Evolutionary conservation across 331 rosid species (phyloP).

Genomic region (Stylosanthes scabra): DNA sequence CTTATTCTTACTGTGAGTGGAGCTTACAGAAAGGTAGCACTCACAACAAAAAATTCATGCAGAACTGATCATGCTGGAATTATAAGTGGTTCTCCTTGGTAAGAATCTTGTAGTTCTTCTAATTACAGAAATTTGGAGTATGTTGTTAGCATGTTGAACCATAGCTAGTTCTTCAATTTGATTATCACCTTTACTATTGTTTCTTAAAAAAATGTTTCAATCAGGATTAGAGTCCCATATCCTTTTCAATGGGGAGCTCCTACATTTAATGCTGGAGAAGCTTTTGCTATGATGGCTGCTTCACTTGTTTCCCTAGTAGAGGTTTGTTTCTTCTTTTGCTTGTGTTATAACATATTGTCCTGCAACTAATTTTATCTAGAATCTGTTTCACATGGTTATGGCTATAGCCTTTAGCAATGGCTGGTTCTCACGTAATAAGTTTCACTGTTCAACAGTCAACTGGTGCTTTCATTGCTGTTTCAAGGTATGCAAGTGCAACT

Average conservation of each 20-base stretch:
- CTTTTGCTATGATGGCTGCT: conserved; percentile 98
- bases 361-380: conserved; percentile 19
- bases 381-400: background rate
- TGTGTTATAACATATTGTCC: conserved; percentile 16
- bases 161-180: conserved; percentile 12
- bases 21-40: conserved; percentile 71
- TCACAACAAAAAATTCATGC: conserved; percentile 70
- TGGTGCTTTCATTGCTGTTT: conserved; percentile 73
- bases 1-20: conserved; percentile 90
- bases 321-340: conserved; percentile 49
- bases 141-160: conserved; percentile 4
- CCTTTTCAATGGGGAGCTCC: conserved; percentile 99
- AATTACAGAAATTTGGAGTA: background rate
- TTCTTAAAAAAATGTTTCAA: conserved; percentile 22
- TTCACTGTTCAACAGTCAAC: conserved; percentile 65
- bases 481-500: conserved; percentile 88
- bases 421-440: conserved; percentile 15
- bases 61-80: conserved; percentile 97
- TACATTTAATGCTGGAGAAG: conserved; percentile 92
- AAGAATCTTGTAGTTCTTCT: conserved; percentile 35
- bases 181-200: conserved; percentile 20
- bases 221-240: conserved; percentile 89
- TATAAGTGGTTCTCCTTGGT: conserved; percentile 90
- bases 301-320: conserved; percentile 91
- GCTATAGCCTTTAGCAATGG: background rate